Evolutionary conservation across 371 early-diverging fungal species (phyloP), one percentile per base, ranked within the genome.

Genomic region (Astathelohania contejeani): DNA sequence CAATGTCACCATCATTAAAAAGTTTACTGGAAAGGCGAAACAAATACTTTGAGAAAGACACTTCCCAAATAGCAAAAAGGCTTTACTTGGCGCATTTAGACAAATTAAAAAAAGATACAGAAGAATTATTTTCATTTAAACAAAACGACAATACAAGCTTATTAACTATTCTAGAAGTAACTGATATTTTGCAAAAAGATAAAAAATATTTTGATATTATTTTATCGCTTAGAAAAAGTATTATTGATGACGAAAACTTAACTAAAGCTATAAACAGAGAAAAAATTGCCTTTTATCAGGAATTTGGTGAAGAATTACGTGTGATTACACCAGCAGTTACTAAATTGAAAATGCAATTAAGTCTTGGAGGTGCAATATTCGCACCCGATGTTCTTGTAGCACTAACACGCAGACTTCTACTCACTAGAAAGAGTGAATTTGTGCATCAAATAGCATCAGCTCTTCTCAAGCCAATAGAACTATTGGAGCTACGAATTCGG

Each of bases 301-400:
- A 38, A 3, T 62, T 53, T 39, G 19, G 43, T 23, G 63, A 62
- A 39, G 53, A 62, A 42, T n/a, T n/a, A n/a, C n/a, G n/a, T n/a
- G n/a, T n/a, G n/a, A n/a, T n/a, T n/a, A n/a, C n/a, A n/a, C n/a
- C n/a, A n/a, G n/a, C n/a, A n/a, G n/a, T n/a, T n/a, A n/a, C n/a
- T n/a, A n/a, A n/a, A n/a, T 32, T 64, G 7, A 63, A 63, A 46
- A 56, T 64, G 1, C 35, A 45, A n/a, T 44, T 70, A 16, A 66
- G 60, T 57, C 44, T 70, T 7, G 70, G 66, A 10, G 70, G 70
- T 18, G 18, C 66, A 1, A 61, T 70, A 45, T 70, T 66, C 49
- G 47, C 45, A 19, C 66, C 70, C 0, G 53, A 58, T 9, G 25
- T 66, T 10, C 44, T 70, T 12, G 9, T 56, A 0, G 18, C 52